Percentiles rank a stretch among this genome's conserved stretches.
These are phyloP conservation scores for Aureobasidium sp. DNA, from an alignment of 2,329 filamentous ascomycete genomes.

Conservation along the genomic window DNA sequence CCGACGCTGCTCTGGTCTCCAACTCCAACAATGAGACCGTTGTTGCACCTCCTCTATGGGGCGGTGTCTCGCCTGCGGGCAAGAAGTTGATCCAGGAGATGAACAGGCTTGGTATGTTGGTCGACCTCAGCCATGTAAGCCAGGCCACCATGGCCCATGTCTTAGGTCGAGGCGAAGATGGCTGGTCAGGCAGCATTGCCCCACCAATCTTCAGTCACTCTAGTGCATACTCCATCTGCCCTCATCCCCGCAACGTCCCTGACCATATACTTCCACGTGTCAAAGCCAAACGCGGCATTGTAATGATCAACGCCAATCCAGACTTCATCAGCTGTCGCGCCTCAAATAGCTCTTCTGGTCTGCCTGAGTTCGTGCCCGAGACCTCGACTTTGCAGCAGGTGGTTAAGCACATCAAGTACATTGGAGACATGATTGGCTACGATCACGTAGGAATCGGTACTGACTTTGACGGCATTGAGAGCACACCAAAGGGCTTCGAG, in stretches of 20 bases:
- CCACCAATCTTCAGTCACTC: conserved; percentile 88
- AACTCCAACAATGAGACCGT: conserved; percentile 33
- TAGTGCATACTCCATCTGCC: conserved; percentile 70
- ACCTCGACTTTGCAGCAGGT: conserved; percentile 72
- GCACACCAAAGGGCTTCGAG: conserved; percentile 64
- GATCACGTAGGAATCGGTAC: conserved; percentile 82
- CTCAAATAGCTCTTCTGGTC: conserved; percentile 46
- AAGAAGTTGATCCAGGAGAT: conserved; percentile 69
- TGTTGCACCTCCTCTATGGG: conserved; percentile 51
- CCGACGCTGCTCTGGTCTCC: conserved; percentile 67
- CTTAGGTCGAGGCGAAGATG: conserved; percentile 50
- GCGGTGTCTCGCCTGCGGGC: conserved; percentile 65
- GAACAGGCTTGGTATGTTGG: conserved; percentile 91
- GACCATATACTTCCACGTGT: conserved; percentile 75
- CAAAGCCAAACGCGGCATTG: conserved; percentile 61
- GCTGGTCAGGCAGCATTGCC: conserved; percentile 65
- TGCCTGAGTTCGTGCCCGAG: conserved; percentile 59
- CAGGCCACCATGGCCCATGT: conserved; percentile 80
- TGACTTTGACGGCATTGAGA: conserved; percentile 74
- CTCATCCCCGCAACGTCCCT: conserved; percentile 83
- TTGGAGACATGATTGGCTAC: conserved; percentile 75
- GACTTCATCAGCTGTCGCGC: conserved; percentile 69
- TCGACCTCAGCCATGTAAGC: conserved; percentile 74
- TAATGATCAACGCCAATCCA: conserved; percentile 87
- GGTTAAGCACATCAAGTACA: conserved; percentile 70